A percentile compares a stretch with the other conserved stretches of the same genome.
These are phyloP conservation scores for Gymnopilus junonius DNA, from an alignment of 768 basidiomycete genomes.

Conservation along the genomic window DNA sequence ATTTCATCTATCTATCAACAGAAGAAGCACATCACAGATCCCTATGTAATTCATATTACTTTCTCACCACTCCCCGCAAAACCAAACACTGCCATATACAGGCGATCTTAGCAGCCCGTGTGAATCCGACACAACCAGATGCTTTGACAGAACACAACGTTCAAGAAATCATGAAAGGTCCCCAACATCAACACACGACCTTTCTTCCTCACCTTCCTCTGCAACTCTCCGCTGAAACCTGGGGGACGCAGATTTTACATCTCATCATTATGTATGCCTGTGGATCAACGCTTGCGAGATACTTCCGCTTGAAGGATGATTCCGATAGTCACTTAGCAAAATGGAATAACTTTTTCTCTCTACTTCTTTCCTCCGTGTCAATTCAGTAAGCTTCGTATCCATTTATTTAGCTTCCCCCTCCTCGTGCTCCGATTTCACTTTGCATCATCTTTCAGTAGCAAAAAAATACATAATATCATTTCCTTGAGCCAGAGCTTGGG, in stretches of 20 bases:
- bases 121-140: constrained; percentile 6
- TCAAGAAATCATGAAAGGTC: constrained; percentile 13
- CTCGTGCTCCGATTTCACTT: not conserved
- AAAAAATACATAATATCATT: not conserved
- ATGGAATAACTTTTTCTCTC: constrained; percentile 5
- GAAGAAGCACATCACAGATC: constrained; percentile 17
- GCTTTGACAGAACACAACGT: constrained; percentile 9
- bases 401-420: not conserved
- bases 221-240: not conserved
- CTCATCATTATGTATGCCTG: not conserved
- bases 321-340: constrained; percentile 14
- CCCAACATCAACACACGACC: not conserved
- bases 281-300: constrained; percentile 1
- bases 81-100: constrained; percentile 20
- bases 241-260: not conserved
- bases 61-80: constrained; percentile 17
- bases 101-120: constrained; percentile 15
- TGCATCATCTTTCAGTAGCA: not conserved
- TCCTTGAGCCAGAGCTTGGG: not conserved
- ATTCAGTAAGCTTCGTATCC: constrained; percentile 1
- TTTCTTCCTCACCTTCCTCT: not conserved
- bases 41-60: not conserved
- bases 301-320: constrained; percentile 22
- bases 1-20: constrained; percentile 6
- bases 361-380: not conserved